Evolutionary conservation across 2,329 filamentous ascomycete species (phyloP), one percentile per base, ranked within the genome.

Genomic region (Fonsecaea monophora): DNA sequence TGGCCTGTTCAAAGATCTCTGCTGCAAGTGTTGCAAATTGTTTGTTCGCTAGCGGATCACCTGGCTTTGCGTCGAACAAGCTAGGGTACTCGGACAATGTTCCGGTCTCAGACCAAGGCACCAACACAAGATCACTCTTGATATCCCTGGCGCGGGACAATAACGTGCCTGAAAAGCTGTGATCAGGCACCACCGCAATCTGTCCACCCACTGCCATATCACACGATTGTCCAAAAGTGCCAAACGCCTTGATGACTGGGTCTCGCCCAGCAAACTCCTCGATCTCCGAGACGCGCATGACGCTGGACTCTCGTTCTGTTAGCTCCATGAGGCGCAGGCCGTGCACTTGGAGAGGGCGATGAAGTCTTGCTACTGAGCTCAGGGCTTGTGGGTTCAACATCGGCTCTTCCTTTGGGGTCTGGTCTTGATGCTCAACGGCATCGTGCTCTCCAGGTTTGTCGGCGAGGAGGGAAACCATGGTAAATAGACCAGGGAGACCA

Each of bases 101-200:
- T 12, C 92, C 92, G 0, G 89, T 90, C 72, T 96, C 91, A 73
- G 90, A 94, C 94, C 95, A 98, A 0, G 94, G 94, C 5, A 98
- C 85, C 3, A 98, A 83, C 5, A 96, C 84, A 32, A 94, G 85
- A 73, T 94, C 91, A 0, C 90, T 88, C 1, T 81, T 82, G 13
- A 91, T 86, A 65, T 93, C 88, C 4, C 87, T 85, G 0, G 90
- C 91, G 68, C 90, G 89, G 32, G 84, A 85, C 40, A 87, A 83
- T 8, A 98, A 82, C 0, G 91, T 92, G 65, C 94, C 91, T 0
- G 93, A 89, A 75, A 92, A 97, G 0, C 89, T 90, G 10, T 86
- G 82, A 63, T 93, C 89, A 0, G 93, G 92, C 0, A 94, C 88
- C 56, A 97, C 87, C 0, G 91, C 88, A 1, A 96, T 89, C 66